These are phyloP conservation scores for Boletus subcaerulescens DNA, from an alignment of 768 basidiomycete genomes.

Conservation along the genomic window DNA sequence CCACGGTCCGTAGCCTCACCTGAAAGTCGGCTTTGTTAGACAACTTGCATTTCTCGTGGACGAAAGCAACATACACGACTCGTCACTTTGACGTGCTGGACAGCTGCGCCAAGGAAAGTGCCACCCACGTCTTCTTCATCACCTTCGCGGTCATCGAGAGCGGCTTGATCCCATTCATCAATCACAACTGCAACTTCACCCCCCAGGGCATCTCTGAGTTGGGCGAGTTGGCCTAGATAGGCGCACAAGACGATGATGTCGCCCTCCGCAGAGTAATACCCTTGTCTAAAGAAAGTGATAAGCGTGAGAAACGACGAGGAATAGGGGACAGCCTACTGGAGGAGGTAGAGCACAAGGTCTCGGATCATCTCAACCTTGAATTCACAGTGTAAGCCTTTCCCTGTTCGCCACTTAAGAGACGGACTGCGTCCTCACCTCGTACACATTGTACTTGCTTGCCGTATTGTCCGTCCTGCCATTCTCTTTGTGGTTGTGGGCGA, in stretches of 20 bases:
- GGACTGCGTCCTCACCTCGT: slow-evolving; percentile 58
- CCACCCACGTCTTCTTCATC: slow-evolving; percentile 34
- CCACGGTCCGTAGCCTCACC: slow-evolving; percentile 71
- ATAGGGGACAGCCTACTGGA: slow-evolving; percentile 28
- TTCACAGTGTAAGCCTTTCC: slow-evolving; percentile 1
- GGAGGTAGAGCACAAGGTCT: slow-evolving; percentile 51
- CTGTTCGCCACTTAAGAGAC: neutral
- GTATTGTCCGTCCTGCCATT: slow-evolving; percentile 59
- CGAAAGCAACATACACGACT: slow-evolving; percentile 40
- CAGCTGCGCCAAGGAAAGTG: slow-evolving; percentile 8
- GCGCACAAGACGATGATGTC: slow-evolving; percentile 56
- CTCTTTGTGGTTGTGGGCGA: slow-evolving; percentile 61
- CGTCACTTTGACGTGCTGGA: slow-evolving; percentile 52
- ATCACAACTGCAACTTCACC: slow-evolving; percentile 58
- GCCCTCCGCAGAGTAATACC: slow-evolving; percentile 43
- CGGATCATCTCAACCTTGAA: slow-evolving; percentile 44
- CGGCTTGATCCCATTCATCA: slow-evolving; percentile 65
- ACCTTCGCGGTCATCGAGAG: slow-evolving; percentile 52
- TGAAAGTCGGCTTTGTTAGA: slow-evolving; percentile 21
- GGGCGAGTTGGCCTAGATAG: slow-evolving; percentile 49
- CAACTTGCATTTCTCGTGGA: neutral
- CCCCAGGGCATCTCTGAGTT: slow-evolving; percentile 41
- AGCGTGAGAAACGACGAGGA: neutral
- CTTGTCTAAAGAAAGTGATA: slow-evolving; percentile 38
- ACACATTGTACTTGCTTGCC: slow-evolving; percentile 61